Evolutionary conservation across 139 green algal species (phyloP).

Genomic region (Haematococcus lacustris): DNA sequence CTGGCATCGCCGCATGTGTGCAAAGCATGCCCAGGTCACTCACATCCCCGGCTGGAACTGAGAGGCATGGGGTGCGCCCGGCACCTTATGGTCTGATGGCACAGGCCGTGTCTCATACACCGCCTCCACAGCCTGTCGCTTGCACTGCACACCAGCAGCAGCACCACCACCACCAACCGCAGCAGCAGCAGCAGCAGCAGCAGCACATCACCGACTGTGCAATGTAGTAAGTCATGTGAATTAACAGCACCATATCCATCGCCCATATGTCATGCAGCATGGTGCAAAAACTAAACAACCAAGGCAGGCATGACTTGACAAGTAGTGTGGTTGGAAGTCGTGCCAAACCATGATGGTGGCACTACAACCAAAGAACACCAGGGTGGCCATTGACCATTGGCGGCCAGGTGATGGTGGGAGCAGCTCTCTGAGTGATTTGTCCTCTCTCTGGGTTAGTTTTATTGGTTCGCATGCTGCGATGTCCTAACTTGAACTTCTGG

Average conservation of each 20-base stretch:
- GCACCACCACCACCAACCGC: too few relatives aligned
- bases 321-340: background rate
- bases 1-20: too few relatives aligned
- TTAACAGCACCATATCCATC: too few relatives aligned
- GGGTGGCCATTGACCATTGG: background rate
- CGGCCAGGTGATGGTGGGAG: background rate
- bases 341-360: background rate
- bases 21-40: too few relatives aligned
- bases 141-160: slow-evolving; percentile 34
- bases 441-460: too few relatives aligned
- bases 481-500: too few relatives aligned
- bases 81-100: slow-evolving; percentile 51
- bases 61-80: slow-evolving; percentile 4
- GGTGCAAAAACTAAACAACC: background rate
- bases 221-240: background rate
- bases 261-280: too few relatives aligned
- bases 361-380: background rate
- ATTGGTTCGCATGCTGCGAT: too few relatives aligned
- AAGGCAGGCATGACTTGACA: background rate
- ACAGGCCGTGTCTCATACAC: slow-evolving; percentile 77
- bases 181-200: background rate
- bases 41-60: too few relatives aligned
- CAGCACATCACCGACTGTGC: too few relatives aligned
- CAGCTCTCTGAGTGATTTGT: too few relatives aligned
- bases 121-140: slow-evolving; percentile 65